phyloP scores from a whole-genome alignment of 257 asterid genomes.

The Solanum chiquidenum region DNA sequence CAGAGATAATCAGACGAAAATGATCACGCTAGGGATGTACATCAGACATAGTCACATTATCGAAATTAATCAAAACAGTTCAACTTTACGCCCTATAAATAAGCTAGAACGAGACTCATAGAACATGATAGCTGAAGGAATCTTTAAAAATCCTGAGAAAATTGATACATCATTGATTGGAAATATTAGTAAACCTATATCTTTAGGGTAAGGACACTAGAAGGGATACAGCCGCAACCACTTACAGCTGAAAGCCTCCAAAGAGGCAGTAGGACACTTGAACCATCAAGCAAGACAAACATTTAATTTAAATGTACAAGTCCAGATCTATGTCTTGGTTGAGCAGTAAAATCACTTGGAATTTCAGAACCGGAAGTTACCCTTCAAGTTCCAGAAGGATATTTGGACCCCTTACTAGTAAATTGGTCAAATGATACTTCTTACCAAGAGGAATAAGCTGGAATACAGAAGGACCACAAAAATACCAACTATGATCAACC shows the following conservation, averaged over 20 bases:
- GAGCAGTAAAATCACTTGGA: neutral
- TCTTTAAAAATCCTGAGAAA: neutral
- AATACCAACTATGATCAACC: neutral
- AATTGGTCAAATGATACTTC: neutral
- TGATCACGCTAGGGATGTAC: neutral
- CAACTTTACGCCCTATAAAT: neutral
- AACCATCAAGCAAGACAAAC: neutral
- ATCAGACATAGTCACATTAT: neutral
- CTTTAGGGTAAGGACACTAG: neutral
- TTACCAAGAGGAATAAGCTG: neutral
- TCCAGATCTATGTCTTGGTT: neutral
- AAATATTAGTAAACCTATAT: neutral
- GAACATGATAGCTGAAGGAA: neutral
- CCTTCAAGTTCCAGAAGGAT: neutral
- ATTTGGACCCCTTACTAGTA: neutral
- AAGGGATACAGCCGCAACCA: neutral
- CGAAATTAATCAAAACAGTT: neutral
- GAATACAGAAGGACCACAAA: neutral
- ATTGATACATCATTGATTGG: neutral
- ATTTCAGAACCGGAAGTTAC: neutral
- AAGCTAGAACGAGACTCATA: neutral
- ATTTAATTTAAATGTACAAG: neutral
- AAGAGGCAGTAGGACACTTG: neutral
- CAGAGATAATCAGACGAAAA: neutral
- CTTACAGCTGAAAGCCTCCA: neutral